phyloP scores from a whole-genome alignment of 78 protist genomes.

The Mantamonas sphyraenae region DNA sequence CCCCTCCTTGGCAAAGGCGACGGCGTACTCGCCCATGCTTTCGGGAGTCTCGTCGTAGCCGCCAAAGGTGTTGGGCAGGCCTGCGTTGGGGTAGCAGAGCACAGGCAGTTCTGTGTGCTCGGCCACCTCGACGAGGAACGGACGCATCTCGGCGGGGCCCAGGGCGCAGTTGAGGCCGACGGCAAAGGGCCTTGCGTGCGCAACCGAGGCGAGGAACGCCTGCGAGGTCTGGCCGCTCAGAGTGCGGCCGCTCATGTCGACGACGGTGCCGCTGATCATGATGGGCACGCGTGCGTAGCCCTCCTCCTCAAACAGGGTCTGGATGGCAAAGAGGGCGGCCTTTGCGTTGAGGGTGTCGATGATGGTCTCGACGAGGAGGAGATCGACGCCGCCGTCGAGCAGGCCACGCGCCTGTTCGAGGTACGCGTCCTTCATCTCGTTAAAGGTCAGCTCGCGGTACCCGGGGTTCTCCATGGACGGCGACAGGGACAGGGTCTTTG shows the following conservation, averaged over 20 bases:
- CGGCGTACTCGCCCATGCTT: conserved; percentile 49
- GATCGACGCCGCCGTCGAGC: conserved; percentile 90
- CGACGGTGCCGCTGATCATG: conserved; percentile 89
- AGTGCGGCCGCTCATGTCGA: conserved; percentile 88
- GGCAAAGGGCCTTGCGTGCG: conserved; percentile 46
- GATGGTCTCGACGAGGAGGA: conserved; percentile 95
- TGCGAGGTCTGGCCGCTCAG: conserved; percentile 94
- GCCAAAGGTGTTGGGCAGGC: conserved; percentile 93
- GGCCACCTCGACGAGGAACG: conserved; percentile 57
- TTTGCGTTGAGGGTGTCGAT: conserved; percentile 97
- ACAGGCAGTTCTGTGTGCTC: conserved; percentile 26
- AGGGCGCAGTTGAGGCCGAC: conserved; percentile 97
- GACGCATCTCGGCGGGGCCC: conserved; percentile 89
- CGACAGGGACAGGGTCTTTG: conserved; percentile 86
- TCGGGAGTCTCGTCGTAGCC: conserved; percentile 90
- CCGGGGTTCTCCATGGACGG: conserved; percentile 91
- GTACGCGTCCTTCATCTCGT: conserved; percentile 85
- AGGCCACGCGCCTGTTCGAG: conserved; percentile 77
- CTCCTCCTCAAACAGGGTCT: conserved; percentile 58
- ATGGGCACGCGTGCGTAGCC: conserved; percentile 15
- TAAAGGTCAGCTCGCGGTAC: conserved; percentile 75
- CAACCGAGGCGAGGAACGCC: conserved; percentile 78
- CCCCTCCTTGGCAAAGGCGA: conserved; percentile 66
- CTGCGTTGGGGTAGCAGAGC: conserved; percentile 91
- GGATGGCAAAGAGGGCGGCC: conserved; percentile 88